Evolutionary conservation across 164 flowering plant species (phyloP), one percentile per base, ranked within the genome.

Genomic region (Umbilicus rupestris): DNA sequence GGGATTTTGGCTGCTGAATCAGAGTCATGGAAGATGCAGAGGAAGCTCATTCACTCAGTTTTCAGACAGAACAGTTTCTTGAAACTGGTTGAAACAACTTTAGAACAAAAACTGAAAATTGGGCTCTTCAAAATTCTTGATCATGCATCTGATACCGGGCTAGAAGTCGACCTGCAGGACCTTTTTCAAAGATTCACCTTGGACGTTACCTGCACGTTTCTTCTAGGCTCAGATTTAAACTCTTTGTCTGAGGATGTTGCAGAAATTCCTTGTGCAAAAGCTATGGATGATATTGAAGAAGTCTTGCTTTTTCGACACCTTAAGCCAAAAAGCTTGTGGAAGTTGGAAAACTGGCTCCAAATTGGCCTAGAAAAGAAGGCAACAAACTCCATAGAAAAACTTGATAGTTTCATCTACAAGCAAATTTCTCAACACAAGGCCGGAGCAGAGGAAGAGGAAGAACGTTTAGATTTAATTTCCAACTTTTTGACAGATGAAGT

Each of bases 321-420:
- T 1, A 5, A 39, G 6, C 81, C 83, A 5, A 20, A 45, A 45
- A 12, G 42, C 37, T 3, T 63, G 3, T 72, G 79, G 75, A 76
- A 66, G 68, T 63, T 80, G 52, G 74, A 71, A 30, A 66, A 49
- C 9, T 70, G 69, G 75, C 64, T 78, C 0, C 47, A 63, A 0
- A 19, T 80, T 22, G 83, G 83, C 5, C 12, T 30, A 14, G 81
- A 73, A 58, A 70, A 49, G 63, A 78, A 72, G 42, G 5, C 62
- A 28, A 63, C 19, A 0, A 26, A 30, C 29, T 76, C 74, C 31
- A 8, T 49, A 37, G 15, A 50, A 57, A 57, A 0, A 7, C 1
- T 76, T 6, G 78, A 78, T 39, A 15, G 55, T 0, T 41, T 60
- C 3, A 0, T 67, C 9, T 24, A 28, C n/a, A 11, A 45, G 2